Conservation (phyloP, 2,329 filamentous ascomycete genomes). For the Epichloe typhina region DNA sequence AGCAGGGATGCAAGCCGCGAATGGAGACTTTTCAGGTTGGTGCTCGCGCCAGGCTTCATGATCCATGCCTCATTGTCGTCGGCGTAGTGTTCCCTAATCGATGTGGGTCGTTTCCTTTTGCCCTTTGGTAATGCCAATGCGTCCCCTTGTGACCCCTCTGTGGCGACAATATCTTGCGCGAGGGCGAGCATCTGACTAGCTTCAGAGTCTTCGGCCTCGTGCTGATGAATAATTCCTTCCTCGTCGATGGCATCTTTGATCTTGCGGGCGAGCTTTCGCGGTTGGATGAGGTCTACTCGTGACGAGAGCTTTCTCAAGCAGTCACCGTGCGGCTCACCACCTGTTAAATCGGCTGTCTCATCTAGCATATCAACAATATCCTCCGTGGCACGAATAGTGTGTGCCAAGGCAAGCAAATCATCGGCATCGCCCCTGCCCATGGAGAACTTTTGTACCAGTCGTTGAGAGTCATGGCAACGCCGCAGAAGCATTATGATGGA, state of each 20-base stretch:
- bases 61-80: conserved; percentile 49
- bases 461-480: conserved; percentile 71
- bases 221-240: conserved; percentile 71
- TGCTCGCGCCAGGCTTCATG: conserved; percentile 57
- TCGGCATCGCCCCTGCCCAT: conserved; percentile 85
- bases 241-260: conserved; percentile 81
- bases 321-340: conserved; percentile 7
- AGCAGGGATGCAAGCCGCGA: conserved; percentile 46
- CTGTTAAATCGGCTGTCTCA: conserved; percentile 8
- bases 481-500: conserved; percentile 54
- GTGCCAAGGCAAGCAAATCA: conserved; percentile 72
- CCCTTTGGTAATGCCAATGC: conserved; percentile 41
- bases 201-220: conserved; percentile 61
- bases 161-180: conserved; percentile 56
- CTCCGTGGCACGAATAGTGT: conserved; percentile 63
- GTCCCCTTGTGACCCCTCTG: conserved; percentile 49
- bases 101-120: conserved; percentile 30
- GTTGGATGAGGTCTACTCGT: conserved; percentile 54
- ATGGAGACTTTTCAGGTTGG: conserved; percentile 54
- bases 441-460: conserved; percentile 87
- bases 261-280: conserved; percentile 51
- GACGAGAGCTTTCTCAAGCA: conserved; percentile 33
- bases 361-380: conserved; percentile 43
- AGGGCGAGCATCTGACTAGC: conserved; percentile 58
- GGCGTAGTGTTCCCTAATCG: conserved; percentile 43